Evolutionary conservation across 192 early-diverging fungal species (phyloP).

Genomic region (Backusella sp.): DNA sequence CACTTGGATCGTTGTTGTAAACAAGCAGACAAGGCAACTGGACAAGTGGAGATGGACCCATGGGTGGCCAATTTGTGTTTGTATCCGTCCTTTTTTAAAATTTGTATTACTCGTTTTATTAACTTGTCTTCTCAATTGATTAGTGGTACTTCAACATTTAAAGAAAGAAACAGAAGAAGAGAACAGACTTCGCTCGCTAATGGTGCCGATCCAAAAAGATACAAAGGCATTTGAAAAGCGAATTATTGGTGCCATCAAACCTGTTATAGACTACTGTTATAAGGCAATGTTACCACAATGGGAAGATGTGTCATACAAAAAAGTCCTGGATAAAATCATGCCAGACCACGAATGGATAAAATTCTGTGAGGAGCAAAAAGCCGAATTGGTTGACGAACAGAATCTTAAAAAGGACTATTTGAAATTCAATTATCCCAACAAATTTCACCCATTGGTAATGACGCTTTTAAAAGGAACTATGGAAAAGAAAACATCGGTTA

Average conservation of each 20-base stretch:
- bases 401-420: slow-evolving; percentile 20
- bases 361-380: slow-evolving; percentile 31
- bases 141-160: slow-evolving; percentile 30
- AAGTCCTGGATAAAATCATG: slow-evolving; percentile 1
- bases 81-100: background rate
- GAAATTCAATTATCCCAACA: slow-evolving; percentile 39
- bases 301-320: slow-evolving; percentile 14
- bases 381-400: slow-evolving; percentile 41
- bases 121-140: background rate
- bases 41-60: slow-evolving; percentile 27
- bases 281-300: background rate
- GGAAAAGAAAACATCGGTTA: slow-evolving; percentile 35
- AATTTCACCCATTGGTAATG: slow-evolving; percentile 30
- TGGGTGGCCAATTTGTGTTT: slow-evolving; percentile 36
- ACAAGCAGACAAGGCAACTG: slow-evolving; percentile 7
- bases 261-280: slow-evolving; percentile 20
- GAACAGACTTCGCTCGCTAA: slow-evolving; percentile 29
- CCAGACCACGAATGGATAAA: slow-evolving; percentile 40
- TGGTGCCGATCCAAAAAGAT: slow-evolving; percentile 25
- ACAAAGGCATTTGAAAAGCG: slow-evolving; percentile 22
- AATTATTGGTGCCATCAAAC: slow-evolving; percentile 19
- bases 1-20: slow-evolving; percentile 33
- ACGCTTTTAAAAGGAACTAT: slow-evolving; percentile 40
- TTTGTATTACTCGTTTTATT: background rate
- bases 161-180: slow-evolving; percentile 35